Evolutionary conservation across 2,329 filamentous ascomycete genomes (phyloP).

Genomic region (Ambrosiella cleistominuta): DNA sequence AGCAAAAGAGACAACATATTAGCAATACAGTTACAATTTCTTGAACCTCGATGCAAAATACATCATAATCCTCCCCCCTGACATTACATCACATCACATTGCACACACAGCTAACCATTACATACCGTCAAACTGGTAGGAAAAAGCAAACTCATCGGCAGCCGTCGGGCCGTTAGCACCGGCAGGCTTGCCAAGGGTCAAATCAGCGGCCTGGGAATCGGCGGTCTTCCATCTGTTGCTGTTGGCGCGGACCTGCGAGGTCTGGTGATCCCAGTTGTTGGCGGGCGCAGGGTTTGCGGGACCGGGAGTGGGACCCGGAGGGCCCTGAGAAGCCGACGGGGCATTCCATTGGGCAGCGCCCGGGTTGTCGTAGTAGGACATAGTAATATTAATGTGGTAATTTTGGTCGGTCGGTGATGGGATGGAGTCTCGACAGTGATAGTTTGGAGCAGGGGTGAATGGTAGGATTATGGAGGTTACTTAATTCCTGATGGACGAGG

Average conservation of each 20-base stretch:
- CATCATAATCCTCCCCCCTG: neutral
- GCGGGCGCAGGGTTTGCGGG: conserved; percentile 17
- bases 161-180: conserved; percentile 59
- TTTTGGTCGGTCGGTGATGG: neutral
- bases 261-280: conserved; percentile 28
- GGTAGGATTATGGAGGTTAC: neutral
- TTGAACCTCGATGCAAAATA: no score
- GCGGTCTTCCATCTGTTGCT: conserved; percentile 13
- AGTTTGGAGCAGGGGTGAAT: neutral
- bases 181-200: conserved; percentile 20
- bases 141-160: conserved; percentile 66
- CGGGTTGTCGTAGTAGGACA: conserved; percentile 13
- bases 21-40: neutral
- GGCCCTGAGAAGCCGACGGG: conserved; percentile 6
- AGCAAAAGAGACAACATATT: neutral
- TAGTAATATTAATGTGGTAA: neutral
- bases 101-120: conserved; percentile 16
- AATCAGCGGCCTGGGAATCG: conserved; percentile 1
- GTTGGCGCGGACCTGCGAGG: conserved; percentile 24
- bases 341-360: conserved; percentile 9
- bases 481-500: no score
- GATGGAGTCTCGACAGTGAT: neutral
- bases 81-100: neutral
- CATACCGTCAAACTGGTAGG: conserved; percentile 79
- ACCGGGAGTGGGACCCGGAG: neutral